Evolutionary conservation across 202 grass and related monocot species (phyloP).

Genomic region (Zoysia matrella): DNA sequence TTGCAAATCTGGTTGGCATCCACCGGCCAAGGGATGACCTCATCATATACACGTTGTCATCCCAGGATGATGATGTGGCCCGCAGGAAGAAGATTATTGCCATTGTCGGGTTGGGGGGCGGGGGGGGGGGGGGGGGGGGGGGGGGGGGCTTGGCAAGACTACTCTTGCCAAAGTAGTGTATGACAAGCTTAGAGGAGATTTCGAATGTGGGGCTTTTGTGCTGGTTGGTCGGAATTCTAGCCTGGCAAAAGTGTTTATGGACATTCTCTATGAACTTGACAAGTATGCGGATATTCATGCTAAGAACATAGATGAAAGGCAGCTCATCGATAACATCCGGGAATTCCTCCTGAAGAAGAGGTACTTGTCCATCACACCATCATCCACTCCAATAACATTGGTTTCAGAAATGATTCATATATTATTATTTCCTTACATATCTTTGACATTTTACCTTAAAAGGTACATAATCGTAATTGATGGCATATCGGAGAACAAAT

Average conservation of each 20-base stretch:
- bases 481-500: too few relatives aligned
- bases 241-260: not conserved
- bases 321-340: not conserved
- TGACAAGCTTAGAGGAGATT: not conserved
- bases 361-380: too few relatives aligned
- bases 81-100: not conserved
- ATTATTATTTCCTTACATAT: too few relatives aligned
- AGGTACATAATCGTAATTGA: too few relatives aligned
- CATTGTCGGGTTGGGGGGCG: not conserved
- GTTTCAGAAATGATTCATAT: too few relatives aligned
- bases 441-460: too few relatives aligned
- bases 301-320: not conserved
- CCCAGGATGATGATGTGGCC: not conserved
- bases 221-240: not conserved
- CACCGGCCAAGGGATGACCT: not conserved
- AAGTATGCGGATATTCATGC: not conserved
- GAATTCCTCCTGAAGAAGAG: not conserved
- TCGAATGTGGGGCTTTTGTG: not conserved
- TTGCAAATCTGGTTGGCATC: not conserved
- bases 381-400: too few relatives aligned
- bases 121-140: too few relatives aligned
- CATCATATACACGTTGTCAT: not conserved
- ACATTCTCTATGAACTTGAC: not conserved
- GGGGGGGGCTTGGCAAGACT: not conserved
- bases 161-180: too few relatives aligned